Evolutionary conservation across 169 alveolate genomes (phyloP).

Genomic region (Ichthyophthirius multifiliis): DNA sequence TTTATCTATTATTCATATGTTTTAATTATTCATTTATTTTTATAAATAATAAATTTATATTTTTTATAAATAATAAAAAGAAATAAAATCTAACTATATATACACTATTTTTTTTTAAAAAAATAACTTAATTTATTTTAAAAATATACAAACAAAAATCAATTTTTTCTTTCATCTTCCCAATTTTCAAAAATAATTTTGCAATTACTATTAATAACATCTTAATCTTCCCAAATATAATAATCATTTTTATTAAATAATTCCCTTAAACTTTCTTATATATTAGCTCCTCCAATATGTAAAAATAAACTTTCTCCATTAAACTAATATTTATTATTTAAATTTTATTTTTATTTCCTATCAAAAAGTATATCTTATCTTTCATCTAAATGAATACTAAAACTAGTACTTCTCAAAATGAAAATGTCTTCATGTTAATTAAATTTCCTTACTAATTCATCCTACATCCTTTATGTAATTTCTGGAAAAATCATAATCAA

Average conservation of each 20-base stretch:
- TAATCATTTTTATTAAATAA: background rate
- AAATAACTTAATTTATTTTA: too few species aligned
- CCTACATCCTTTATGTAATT: background rate
- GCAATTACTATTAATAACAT: background rate
- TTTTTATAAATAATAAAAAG: too few species aligned
- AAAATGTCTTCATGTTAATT: too few species aligned
- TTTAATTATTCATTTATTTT: too few species aligned
- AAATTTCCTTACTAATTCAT: background rate
- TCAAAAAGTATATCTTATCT: background rate
- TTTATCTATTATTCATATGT: too few species aligned
- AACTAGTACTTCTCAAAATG: background rate
- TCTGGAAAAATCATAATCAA: background rate
- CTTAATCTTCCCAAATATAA: background rate
- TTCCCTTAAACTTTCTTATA: background rate
- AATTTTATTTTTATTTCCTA: background rate
- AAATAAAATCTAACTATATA: too few species aligned
- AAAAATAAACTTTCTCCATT: background rate
- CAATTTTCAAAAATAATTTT: conserved; percentile 16
- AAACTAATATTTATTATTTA: too few species aligned
- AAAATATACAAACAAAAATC: too few species aligned
- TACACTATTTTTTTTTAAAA: too few species aligned
- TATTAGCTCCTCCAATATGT: background rate
- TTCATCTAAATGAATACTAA: too few species aligned
- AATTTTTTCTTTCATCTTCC: conserved; percentile 11
- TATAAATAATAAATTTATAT: too few species aligned